Conservation (phyloP, 352 stramenopile species). For the Thraustochytrium striatum region DNA sequence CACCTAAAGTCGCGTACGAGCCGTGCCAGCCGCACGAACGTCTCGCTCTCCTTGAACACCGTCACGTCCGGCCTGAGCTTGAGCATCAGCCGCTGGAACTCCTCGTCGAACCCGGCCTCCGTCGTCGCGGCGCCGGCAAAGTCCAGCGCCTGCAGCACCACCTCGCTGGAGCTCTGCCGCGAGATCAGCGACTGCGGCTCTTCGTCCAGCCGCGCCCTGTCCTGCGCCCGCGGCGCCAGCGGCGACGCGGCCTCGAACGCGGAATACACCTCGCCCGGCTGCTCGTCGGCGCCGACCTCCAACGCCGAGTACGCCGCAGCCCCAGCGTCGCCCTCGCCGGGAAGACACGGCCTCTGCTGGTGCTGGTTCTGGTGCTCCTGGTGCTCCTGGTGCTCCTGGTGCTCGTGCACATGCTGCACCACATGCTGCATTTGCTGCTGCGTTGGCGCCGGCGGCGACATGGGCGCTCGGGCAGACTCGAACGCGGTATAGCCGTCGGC, state of each 20-base stretch:
- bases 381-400: too few relatives aligned
- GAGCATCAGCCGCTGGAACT: slow-evolving; percentile 34
- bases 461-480: too few relatives aligned
- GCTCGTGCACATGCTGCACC: too few relatives aligned
- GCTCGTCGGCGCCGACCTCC: background rate
- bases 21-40: slow-evolving; percentile 10
- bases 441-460: too few relatives aligned
- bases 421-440: too few relatives aligned
- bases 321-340: background rate
- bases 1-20: slow-evolving; percentile 54
- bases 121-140: slow-evolving; percentile 3
- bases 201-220: background rate
- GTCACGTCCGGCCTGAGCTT: slow-evolving; percentile 31
- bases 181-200: background rate
- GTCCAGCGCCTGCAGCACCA: background rate
- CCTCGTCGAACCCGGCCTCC: slow-evolving; percentile 39
- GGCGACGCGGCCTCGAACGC: background rate
- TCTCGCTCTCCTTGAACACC: slow-evolving; percentile 2
- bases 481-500: too few relatives aligned
- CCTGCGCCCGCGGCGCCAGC: background rate
- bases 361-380: too few relatives aligned
- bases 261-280: background rate
- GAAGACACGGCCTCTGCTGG: too few relatives aligned
- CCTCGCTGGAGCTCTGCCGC: background rate
- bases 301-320: background rate